Percentiles rank a stretch among this genome's conserved stretches.
phyloP scores from a whole-genome alignment of 345 rosid species.

The Brassica napus region Da-Ae NC_063444.1:15509501-15510000 shows the following conservation, averaged over 20 bases:
- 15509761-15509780: neutral
- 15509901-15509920: constrained; percentile 68
- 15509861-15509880: constrained; percentile 49
- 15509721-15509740: constrained; percentile 45
- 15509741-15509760: neutral
- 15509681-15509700: constrained; percentile 66
- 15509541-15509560: constrained; percentile 96
- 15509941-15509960: constrained; percentile 75
- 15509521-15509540: constrained; percentile 69
- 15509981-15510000: constrained; percentile 64
- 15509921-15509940: constrained; percentile 59
- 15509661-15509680: constrained; percentile 68
- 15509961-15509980: constrained; percentile 63
- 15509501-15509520: constrained; percentile 73
- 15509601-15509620: neutral
- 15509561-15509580: constrained; percentile 83
- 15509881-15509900: constrained; percentile 71
- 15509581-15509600: neutral
- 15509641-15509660: constrained; percentile 81
- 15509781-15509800: neutral
- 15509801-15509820: constrained; percentile 65
- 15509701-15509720: constrained; percentile 55
- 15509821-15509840: constrained; percentile 72
- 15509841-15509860: constrained; percentile 79
- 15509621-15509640: neutral